Percentiles rank a stretch among this genome's conserved stretches.
Evolutionary conservation across 2,329 filamentous ascomycete species (phyloP).

Genomic region (Parafenestella ontariensis): DNA sequence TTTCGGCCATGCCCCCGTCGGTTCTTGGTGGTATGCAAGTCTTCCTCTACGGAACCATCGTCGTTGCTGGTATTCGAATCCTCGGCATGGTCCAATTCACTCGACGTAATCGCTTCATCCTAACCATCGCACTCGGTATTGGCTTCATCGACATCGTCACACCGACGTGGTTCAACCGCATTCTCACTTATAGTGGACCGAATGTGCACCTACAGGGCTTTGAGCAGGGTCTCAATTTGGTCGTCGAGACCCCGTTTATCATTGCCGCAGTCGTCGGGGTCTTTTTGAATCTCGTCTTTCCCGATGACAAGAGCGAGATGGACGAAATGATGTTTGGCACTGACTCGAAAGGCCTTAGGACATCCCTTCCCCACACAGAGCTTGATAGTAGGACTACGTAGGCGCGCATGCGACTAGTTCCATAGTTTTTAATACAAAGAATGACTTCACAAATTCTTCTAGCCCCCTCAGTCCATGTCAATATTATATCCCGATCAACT

Average conservation of each 20-base stretch:
- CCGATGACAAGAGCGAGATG: slow-evolving; percentile 33
- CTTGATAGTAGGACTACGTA: background rate
- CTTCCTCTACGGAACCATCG: slow-evolving; percentile 37
- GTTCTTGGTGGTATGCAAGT: slow-evolving; percentile 57
- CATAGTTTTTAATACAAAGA: background rate
- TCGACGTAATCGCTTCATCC: slow-evolving; percentile 36
- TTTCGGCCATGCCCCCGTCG: slow-evolving; percentile 43
- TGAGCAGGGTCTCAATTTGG: slow-evolving; percentile 51
- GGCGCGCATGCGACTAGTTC: background rate
- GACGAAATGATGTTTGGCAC: background rate
- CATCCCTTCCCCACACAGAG: background rate
- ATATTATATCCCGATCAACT: background rate
- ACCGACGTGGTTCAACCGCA: slow-evolving; percentile 48
- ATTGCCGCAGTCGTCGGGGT: slow-evolving; percentile 48
- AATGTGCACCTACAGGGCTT: slow-evolving; percentile 51
- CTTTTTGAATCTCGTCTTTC: slow-evolving; percentile 53
- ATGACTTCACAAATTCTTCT: background rate
- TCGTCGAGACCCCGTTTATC: slow-evolving; percentile 53
- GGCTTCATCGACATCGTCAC: slow-evolving; percentile 51
- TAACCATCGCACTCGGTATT: slow-evolving; percentile 32
- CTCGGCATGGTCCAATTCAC: slow-evolving; percentile 37
- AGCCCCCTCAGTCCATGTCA: background rate
- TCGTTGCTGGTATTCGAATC: slow-evolving; percentile 36
- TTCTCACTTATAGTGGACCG: slow-evolving; percentile 47
- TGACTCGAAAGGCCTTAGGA: background rate